Conservation (phyloP, 192 early-diverging fungal genomes). For the Coemansia sp. region DNA sequence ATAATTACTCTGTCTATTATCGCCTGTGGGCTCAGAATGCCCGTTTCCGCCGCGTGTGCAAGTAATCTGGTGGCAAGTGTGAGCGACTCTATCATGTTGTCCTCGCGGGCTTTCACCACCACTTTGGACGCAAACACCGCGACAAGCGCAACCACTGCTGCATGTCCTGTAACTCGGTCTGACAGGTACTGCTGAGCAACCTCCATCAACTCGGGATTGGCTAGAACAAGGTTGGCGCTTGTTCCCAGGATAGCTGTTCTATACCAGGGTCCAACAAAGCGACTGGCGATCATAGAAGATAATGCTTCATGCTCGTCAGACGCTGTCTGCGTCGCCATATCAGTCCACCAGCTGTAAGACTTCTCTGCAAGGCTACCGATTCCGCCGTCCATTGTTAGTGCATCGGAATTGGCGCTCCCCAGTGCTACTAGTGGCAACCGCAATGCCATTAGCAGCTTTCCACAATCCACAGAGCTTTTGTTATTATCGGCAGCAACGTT, state of each 20-base stretch:
- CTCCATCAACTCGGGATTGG: not conserved
- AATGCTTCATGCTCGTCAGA: not conserved
- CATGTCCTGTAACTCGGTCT: not conserved
- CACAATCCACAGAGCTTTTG: not conserved
- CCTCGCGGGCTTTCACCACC: not conserved
- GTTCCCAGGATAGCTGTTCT: slow-evolving; percentile 19
- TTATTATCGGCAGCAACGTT: not conserved
- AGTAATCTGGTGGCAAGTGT: slow-evolving; percentile 17
- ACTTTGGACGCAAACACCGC: not conserved
- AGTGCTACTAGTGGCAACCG: slow-evolving; percentile 29
- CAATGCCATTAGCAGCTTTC: slow-evolving; percentile 7
- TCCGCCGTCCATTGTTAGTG: no score
- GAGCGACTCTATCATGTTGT: not conserved
- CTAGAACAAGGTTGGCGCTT: not conserved
- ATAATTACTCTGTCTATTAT: not conserved
- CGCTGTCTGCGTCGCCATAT: not conserved
- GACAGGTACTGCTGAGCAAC: slow-evolving; percentile 8
- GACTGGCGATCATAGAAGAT: not conserved
- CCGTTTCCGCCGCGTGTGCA: slow-evolving; percentile 2
- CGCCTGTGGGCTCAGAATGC: slow-evolving; percentile 7
- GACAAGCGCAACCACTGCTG: not conserved
- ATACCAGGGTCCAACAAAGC: slow-evolving; percentile 38
- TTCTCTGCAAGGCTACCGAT: not conserved
- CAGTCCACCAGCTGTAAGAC: slow-evolving; percentile 20
- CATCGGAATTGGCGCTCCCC: not conserved